These are phyloP conservation scores for Saccharomycopsis hybrid DNA, from an alignment of 1,139 yeast species.

Conservation along the genomic window DNA sequence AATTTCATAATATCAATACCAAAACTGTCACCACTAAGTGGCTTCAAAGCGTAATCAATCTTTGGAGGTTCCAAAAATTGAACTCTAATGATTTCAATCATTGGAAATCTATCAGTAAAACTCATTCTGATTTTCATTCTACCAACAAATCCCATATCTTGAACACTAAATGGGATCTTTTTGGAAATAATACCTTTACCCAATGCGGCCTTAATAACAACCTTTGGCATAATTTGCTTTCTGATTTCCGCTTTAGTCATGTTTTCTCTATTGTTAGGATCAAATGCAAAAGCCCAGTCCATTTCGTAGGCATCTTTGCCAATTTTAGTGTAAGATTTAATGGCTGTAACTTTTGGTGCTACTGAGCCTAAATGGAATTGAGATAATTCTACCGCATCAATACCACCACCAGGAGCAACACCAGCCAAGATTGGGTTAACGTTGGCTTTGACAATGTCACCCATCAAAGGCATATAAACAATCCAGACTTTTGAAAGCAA, in stretches of 20 bases:
- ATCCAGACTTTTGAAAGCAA: slow-evolving; percentile 79
- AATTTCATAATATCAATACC: slow-evolving; percentile 80
- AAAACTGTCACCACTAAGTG: slow-evolving; percentile 82
- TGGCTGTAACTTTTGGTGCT: slow-evolving; percentile 66
- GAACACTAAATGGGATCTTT: slow-evolving; percentile 68
- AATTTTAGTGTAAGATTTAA: slow-evolving; percentile 62
- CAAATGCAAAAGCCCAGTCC: slow-evolving; percentile 78
- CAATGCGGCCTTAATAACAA: slow-evolving; percentile 69
- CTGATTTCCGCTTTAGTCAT: slow-evolving; percentile 71
- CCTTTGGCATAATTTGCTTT: slow-evolving; percentile 69
- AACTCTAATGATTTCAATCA: slow-evolving; percentile 61
- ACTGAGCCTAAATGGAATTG: slow-evolving; percentile 76
- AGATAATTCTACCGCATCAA: slow-evolving; percentile 63
- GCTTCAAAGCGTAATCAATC: slow-evolving; percentile 72
- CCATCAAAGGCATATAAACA: slow-evolving; percentile 77
- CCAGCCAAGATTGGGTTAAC: slow-evolving; percentile 62
- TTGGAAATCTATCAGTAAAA: slow-evolving; percentile 62
- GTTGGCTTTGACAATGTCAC: slow-evolving; percentile 64
- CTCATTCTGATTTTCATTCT: slow-evolving; percentile 60
- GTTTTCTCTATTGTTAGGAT: slow-evolving; percentile 76
- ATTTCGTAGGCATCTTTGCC: slow-evolving; percentile 64
- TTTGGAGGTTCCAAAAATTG: slow-evolving; percentile 72
- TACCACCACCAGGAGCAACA: slow-evolving; percentile 77
- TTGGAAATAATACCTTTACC: slow-evolving; percentile 76
- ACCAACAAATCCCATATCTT: slow-evolving; percentile 71